A percentile compares a stretch with the other conserved stretches of the same genome.
Conservation (phyloP, 2,329 filamentous ascomycete genomes). For the Aspergillus tamarii region DNA sequence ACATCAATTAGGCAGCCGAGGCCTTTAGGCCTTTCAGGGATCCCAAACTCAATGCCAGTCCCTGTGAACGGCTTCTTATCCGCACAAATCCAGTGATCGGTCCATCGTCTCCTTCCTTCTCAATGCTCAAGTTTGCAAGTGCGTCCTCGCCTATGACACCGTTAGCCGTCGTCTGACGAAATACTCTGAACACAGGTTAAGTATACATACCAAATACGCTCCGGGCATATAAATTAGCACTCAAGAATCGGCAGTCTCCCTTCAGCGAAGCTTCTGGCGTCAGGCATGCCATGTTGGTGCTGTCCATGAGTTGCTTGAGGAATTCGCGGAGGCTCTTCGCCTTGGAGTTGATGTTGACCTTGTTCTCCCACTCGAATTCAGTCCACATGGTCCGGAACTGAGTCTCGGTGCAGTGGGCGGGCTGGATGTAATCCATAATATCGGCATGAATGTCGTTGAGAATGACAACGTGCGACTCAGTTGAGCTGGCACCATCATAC, state of each 20-base stretch:
- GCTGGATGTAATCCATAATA: conserved; percentile 99
- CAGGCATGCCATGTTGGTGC: conserved; percentile 97
- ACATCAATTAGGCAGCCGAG: conserved; percentile 42
- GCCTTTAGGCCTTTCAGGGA: conserved; percentile 94
- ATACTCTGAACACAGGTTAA: not conserved
- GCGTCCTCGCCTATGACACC: conserved; percentile 83
- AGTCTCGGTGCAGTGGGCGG: conserved; percentile 92
- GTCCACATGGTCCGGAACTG: conserved; percentile 99
- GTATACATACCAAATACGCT: conserved; percentile 88
- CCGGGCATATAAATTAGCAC: conserved; percentile 92
- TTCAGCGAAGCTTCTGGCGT: conserved; percentile 95
- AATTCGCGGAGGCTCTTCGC: conserved; percentile 89
- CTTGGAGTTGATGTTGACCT: conserved; percentile 99
- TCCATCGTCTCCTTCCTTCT: conserved; percentile 93
- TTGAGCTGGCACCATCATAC: conserved; percentile 90
- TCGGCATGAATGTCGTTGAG: conserved; percentile 97
- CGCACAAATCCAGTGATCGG: conserved; percentile 96
- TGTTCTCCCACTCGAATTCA: conserved; percentile 99
- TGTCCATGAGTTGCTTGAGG: conserved; percentile 91
- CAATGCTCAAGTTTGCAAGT: conserved; percentile 93
- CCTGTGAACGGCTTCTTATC: conserved; percentile 96
- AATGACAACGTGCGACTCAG: conserved; percentile 95
- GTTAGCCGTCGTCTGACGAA: conserved; percentile 24
- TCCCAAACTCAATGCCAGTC: conserved; percentile 87
- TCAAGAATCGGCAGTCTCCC: conserved; percentile 97